These are phyloP conservation scores for Neurospora sp. DNA, from an alignment of 495 filamentous ascomycete species.

Conservation along the genomic window DNA sequence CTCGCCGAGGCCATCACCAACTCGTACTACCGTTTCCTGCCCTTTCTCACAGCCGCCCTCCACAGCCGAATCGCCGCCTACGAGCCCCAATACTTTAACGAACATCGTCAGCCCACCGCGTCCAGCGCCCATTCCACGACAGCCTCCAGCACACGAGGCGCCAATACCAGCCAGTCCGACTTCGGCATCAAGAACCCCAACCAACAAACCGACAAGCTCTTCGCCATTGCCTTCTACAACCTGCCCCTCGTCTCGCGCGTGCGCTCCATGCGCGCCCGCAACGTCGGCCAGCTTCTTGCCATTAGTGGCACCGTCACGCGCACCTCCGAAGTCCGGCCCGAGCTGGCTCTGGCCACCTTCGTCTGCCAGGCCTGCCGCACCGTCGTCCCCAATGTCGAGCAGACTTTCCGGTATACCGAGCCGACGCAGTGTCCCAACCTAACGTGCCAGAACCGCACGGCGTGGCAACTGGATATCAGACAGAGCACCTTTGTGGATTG, in stretches of 20 bases:
- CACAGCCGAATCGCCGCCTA: conserved; percentile 91
- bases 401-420: conserved; percentile 95
- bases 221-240: conserved; percentile 93
- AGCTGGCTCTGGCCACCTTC: conserved; percentile 87
- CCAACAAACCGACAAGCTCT: conserved; percentile 94
- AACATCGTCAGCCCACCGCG: conserved; percentile 68
- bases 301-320: conserved; percentile 95
- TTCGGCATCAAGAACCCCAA: conserved; percentile 64
- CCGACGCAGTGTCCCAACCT: conserved; percentile 89
- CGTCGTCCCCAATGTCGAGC: conserved; percentile 81
- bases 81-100: conserved; percentile 85
- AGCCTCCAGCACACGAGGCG: conserved; percentile 51
- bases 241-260: conserved; percentile 87
- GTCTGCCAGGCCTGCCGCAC: conserved; percentile 77
- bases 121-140: conserved; percentile 57
- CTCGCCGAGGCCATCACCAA: conserved; percentile 75
- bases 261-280: conserved; percentile 77
- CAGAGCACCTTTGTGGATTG: conserved; percentile 98
- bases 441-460: conserved; percentile 80
- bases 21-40: conserved; percentile 91
- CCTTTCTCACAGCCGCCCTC: conserved; percentile 80
- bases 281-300: conserved; percentile 85
- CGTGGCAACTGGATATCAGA: conserved; percentile 90
- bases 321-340: conserved; percentile 92
- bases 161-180: conserved; percentile 52